These are phyloP conservation scores for Colletotrichum cereale DNA, from an alignment of 2,329 filamentous ascomycete species.

Conservation along the genomic window DNA sequence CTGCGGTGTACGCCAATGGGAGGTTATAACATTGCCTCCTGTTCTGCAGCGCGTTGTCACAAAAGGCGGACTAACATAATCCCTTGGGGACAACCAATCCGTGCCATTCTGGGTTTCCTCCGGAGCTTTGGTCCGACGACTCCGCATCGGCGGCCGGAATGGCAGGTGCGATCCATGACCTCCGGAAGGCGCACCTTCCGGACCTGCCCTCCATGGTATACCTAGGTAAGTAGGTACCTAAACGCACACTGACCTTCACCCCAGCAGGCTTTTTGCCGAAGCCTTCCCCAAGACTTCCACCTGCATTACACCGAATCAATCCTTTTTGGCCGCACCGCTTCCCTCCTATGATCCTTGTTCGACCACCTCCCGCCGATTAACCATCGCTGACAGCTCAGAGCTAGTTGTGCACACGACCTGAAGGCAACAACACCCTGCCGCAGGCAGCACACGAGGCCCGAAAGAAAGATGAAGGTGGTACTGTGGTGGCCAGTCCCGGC, in stretches of 20 bases:
- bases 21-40: background rate
- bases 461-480: background rate
- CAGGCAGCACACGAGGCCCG: background rate
- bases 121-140: background rate
- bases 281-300: background rate
- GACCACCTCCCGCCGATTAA: background rate
- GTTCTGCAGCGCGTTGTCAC: background rate
- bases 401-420: background rate
- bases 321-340: background rate
- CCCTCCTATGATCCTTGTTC: background rate
- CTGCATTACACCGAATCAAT: background rate
- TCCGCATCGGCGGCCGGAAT: background rate
- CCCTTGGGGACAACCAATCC: too few species aligned
- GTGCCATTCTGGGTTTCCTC: background rate
- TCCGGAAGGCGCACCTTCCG: background rate
- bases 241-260: background rate
- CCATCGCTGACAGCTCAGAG: background rate
- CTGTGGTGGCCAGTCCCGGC: background rate
- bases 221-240: background rate
- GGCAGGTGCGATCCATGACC: background rate
- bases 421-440: background rate
- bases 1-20: background rate
- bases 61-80: too few species aligned
- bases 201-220: background rate
- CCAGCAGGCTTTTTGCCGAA: background rate